Evolutionary conservation across 2,329 filamentous ascomycete genomes (phyloP).

Genomic region (Cadophora luteo-olivacea): DNA sequence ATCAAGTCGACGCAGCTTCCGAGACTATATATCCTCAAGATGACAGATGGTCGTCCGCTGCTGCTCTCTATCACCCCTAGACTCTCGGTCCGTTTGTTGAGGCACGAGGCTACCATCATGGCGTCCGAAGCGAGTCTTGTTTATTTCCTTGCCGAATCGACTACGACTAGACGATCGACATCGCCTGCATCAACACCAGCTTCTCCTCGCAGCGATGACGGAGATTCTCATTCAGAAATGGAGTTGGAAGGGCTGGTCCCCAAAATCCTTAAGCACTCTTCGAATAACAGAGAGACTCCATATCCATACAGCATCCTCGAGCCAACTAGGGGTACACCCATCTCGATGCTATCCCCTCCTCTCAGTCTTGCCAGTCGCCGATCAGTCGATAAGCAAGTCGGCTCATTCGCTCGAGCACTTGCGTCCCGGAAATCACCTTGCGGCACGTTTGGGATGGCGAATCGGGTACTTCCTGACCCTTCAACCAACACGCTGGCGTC

Average conservation of each 20-base stretch:
- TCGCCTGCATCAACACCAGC: conserved; percentile 16
- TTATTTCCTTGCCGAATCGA: conserved; percentile 34
- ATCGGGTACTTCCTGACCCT: conserved; percentile 36
- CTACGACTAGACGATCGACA: not conserved
- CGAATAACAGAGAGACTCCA: conserved; percentile 41
- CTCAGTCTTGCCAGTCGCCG: conserved; percentile 38
- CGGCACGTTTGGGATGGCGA: conserved; percentile 41
- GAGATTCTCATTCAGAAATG: not conserved
- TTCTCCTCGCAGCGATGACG: conserved; percentile 7
- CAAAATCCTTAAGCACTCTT: conserved; percentile 44
- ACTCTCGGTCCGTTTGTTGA: conserved; percentile 39
- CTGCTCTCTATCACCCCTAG: conserved; percentile 42
- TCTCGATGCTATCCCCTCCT: conserved; percentile 39
- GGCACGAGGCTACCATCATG: conserved; percentile 42
- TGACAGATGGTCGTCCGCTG: conserved; percentile 41
- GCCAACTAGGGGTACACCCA: conserved; percentile 33
- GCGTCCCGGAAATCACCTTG: conserved; percentile 40
- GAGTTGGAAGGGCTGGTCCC: conserved; percentile 35
- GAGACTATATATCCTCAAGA: conserved; percentile 42
- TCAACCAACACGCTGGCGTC: conserved; percentile 23
- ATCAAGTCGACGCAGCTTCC: conserved; percentile 43
- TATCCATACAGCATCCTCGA: conserved; percentile 44
- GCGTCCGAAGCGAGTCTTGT: conserved; percentile 43
- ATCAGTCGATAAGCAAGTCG: conserved; percentile 41
- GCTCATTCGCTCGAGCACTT: conserved; percentile 38